A percentile compares a stretch with the other conserved stretches of the same genome.
These are phyloP conservation scores for Xerocomellus amylosporus DNA, from an alignment of 768 basidiomycete genomes.

Conservation along the genomic window DNA sequence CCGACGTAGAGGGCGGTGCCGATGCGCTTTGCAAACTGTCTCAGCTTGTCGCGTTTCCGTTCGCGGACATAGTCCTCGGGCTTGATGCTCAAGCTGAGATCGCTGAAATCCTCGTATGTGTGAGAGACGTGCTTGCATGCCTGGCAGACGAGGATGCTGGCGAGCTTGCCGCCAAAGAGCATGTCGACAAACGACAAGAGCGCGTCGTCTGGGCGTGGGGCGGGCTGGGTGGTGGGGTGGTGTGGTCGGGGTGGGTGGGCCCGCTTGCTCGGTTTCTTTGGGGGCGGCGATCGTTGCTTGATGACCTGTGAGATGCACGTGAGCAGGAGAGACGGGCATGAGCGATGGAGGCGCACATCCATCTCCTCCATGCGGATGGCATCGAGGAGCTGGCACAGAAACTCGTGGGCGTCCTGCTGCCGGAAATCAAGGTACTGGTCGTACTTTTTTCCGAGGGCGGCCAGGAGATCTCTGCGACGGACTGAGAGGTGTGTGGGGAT, in stretches of 20 bases:
- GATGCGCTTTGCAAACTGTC: constrained; percentile 67
- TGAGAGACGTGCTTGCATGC: constrained; percentile 91
- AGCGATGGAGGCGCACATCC: constrained; percentile 53
- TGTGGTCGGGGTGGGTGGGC: background rate
- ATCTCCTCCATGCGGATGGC: constrained; percentile 93
- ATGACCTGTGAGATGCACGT: constrained; percentile 54
- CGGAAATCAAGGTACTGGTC: constrained; percentile 94
- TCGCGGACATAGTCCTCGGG: constrained; percentile 72
- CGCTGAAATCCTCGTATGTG: constrained; percentile 79
- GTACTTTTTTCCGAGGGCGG: constrained; percentile 75
- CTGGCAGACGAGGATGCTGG: constrained; percentile 91
- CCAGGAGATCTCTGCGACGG: constrained; percentile 52
- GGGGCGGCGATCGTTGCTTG: constrained; percentile 58
- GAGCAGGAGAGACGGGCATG: background rate
- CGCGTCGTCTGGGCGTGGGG: constrained; percentile 40
- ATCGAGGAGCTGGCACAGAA: constrained; percentile 84
- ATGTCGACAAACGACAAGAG: constrained; percentile 80
- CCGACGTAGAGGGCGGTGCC: constrained; percentile 25
- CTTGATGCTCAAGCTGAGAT: constrained; percentile 87
- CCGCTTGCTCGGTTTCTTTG: constrained; percentile 36
- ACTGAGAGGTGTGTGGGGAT: background rate
- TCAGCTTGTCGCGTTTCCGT: constrained; percentile 75
- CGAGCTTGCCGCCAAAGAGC: constrained; percentile 85
- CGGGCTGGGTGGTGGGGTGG: background rate
- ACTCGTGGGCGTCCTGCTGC: constrained; percentile 96